Percentiles rank a stretch among this genome's conserved stretches.
These are phyloP conservation scores for Kalanchoe fedtschenkoi DNA, from an alignment of 164 flowering plant species.

Conservation along the genomic window DNA sequence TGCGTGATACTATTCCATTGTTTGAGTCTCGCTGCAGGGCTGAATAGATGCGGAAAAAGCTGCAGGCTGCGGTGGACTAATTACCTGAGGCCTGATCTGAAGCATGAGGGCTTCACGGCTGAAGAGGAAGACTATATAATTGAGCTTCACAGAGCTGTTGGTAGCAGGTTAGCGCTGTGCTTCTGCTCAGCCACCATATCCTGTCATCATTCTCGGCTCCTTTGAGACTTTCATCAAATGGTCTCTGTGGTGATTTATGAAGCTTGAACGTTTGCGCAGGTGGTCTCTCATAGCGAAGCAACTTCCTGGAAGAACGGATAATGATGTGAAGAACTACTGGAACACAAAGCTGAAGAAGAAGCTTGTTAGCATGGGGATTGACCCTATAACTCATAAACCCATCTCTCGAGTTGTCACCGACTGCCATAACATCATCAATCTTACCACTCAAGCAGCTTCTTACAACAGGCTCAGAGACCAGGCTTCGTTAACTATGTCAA, in stretches of 20 bases:
- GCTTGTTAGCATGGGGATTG: slow-evolving; percentile 33
- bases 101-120: slow-evolving; percentile 28
- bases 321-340: slow-evolving; percentile 42
- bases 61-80: slow-evolving; percentile 43
- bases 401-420: slow-evolving; percentile 24
- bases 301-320: slow-evolving; percentile 38
- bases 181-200: not conserved
- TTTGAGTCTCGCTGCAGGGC: slow-evolving; percentile 15
- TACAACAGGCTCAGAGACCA: slow-evolving; percentile 9
- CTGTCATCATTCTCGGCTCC: not conserved
- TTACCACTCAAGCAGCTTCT: slow-evolving; percentile 8
- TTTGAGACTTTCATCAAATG: not conserved
- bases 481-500: not conserved
- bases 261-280: slow-evolving; percentile 10
- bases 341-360: slow-evolving; percentile 38
- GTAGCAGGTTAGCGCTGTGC: slow-evolving; percentile 24
- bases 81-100: slow-evolving; percentile 36
- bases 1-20: not conserved
- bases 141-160: slow-evolving; percentile 26
- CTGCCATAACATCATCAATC: slow-evolving; percentile 17
- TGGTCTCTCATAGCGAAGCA: slow-evolving; percentile 37
- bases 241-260: not conserved
- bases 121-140: slow-evolving; percentile 36
- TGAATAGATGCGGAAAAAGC: slow-evolving; percentile 39
- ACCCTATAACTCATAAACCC: slow-evolving; percentile 35